A percentile compares a stretch with the other conserved stretches of the same genome.
phyloP scores from a whole-genome alignment of 306 rosid genomes.

The Canavalia ensiformis region DNA sequence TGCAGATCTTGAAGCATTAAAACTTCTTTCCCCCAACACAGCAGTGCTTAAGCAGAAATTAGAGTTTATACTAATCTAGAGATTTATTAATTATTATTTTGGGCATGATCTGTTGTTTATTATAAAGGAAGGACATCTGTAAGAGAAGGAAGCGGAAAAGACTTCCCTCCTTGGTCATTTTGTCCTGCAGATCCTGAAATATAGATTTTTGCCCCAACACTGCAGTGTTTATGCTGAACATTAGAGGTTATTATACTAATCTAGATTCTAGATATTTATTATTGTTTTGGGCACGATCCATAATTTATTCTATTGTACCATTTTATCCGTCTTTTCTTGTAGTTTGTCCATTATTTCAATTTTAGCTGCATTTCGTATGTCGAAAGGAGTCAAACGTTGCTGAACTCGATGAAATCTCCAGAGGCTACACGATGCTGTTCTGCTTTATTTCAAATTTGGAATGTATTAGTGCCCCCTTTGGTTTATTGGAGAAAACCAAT shows the following conservation, averaged over 20 bases:
- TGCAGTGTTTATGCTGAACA: conserved; percentile 5
- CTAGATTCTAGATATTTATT: conserved; percentile 30
- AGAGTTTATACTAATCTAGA: conserved; percentile 41
- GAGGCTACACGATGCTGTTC: not conserved
- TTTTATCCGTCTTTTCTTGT: not conserved
- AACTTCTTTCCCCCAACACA: conserved; percentile 14
- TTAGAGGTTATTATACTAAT: conserved; percentile 31
- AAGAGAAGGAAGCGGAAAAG: conserved; percentile 2
- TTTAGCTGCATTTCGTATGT: not conserved
- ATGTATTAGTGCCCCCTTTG: no score
- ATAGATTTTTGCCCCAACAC: conserved; percentile 28
- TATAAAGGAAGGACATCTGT: conserved; percentile 6
- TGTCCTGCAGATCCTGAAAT: conserved; percentile 28
- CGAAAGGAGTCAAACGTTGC: not conserved
- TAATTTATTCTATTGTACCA: conserved; percentile 17
- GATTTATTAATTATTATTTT: conserved; percentile 36
- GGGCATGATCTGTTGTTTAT: conserved; percentile 31
- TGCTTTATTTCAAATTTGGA: not conserved
- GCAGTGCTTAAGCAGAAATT: conserved; percentile 15
- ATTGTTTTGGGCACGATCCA: not conserved
- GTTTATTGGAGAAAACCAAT: no score
- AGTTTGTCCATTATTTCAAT: not conserved
- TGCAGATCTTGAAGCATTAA: conserved; percentile 23
- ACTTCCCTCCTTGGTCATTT: not conserved
- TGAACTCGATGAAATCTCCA: not conserved